Base-by-base conservation (phyloP, 2,329 filamentous ascomycete species). In the Verticillium tricorpus region DNA sequence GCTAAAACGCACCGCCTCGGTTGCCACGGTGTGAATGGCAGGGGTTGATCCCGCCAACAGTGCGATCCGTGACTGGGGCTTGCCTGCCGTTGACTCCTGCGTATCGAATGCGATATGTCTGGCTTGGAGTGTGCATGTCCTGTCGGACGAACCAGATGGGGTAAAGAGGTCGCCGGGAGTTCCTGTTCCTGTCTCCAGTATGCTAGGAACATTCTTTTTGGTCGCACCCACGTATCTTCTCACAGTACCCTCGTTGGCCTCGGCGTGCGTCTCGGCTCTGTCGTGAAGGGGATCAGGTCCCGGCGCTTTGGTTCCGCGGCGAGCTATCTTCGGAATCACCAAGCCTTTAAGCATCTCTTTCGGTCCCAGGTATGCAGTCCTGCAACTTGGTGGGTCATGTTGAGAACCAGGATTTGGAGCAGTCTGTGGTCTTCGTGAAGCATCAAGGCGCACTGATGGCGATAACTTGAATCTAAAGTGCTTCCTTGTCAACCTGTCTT, bases 91-190 rank as follows among this genome's bases (percentile, higher is more conserved):
- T 6, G 9, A 12, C n/a, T 25, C 35, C 3, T 34, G 39, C 25
- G 22, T 50, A 12, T 57, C 19, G 12, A 59, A 37, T 19, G 56
- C 34, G 12, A 59, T 60, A 12, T 60, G 62, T 25, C 64, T 62
- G 2, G 58, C 60, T 54, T 54, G 40, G 4, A 57, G 56, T 39
- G 45, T 39, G 34, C 19, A 22, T 22, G 15, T 8, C 12, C 39
- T 6, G 25, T 37, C 35, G 62, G 57, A 8, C 52, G n/a, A 31
- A n/a, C 15, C 19, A 6, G 54, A n/a, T 9, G 54, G 54, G 15
- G 54, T 31, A n/a, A 59, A 54, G 8, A 61, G 28, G 28, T 61
- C 57, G 25, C 56, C 32, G 6, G 61, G 19, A 19, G 28, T 39
- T 11, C 54, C 32, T 9, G n/a, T 32, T 9, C 28, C 28, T 28